A percentile compares a stretch with the other conserved stretches of the same genome.
Evolutionary conservation across 2,329 filamentous ascomycete species (phyloP).

Genomic region (Hypoxylon sp.): DNA sequence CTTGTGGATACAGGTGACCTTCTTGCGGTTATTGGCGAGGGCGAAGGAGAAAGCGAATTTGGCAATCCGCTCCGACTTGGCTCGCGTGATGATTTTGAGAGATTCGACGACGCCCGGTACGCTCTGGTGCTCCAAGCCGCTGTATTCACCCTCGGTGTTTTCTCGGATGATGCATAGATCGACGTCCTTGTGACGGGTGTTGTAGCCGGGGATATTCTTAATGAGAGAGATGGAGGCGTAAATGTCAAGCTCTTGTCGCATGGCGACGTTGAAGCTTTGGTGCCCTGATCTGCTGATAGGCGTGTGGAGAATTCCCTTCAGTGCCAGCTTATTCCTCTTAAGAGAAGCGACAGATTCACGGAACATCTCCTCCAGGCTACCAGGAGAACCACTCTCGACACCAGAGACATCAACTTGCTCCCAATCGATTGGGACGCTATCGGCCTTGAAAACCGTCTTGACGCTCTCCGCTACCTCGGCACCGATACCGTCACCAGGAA

Average conservation of each 20-base stretch:
- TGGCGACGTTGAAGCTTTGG: slow-evolving; percentile 99
- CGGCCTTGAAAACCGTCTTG: slow-evolving; percentile 99
- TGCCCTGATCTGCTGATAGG: slow-evolving; percentile 97
- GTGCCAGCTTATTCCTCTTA: slow-evolving; percentile 97
- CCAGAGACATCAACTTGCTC: slow-evolving; percentile 97
- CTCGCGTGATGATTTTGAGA: slow-evolving; percentile 99
- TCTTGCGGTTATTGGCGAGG: slow-evolving; percentile 98
- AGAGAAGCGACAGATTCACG: slow-evolving; percentile 94
- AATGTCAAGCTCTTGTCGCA: slow-evolving; percentile 99
- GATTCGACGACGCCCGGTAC: slow-evolving; percentile 97
- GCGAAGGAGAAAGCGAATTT: slow-evolving; percentile 99
- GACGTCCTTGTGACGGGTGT: slow-evolving; percentile 96
- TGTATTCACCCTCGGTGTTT: slow-evolving; percentile 99
- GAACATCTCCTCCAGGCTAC: slow-evolving; percentile 95
- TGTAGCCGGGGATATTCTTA: slow-evolving; percentile 99
- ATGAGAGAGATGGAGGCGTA: slow-evolving; percentile 98
- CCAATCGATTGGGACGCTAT: slow-evolving; percentile 99
- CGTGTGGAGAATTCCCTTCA: slow-evolving; percentile 99
- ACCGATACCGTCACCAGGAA: slow-evolving; percentile 98
- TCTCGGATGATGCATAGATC: slow-evolving; percentile 99
- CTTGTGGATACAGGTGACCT: slow-evolving; percentile 99
- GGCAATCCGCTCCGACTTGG: slow-evolving; percentile 98
- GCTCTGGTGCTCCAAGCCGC: slow-evolving; percentile 97
- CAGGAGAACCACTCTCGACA: slow-evolving; percentile 82
- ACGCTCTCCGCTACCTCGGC: slow-evolving; percentile 98